Conservation (phyloP, 1,284 basidiomycete genomes). For the Meripilus lineatus region DNA sequence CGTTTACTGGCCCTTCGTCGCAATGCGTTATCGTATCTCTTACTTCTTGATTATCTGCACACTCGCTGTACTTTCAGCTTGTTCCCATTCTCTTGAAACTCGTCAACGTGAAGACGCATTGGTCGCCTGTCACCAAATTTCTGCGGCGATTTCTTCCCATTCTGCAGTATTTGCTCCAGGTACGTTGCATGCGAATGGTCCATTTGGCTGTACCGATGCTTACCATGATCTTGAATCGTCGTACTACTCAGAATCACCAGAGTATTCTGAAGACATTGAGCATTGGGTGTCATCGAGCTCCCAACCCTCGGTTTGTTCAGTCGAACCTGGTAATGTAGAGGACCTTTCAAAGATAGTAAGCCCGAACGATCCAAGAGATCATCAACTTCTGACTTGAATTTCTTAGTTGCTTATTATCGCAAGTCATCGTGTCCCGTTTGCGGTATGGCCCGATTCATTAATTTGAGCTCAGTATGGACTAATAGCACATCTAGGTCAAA, state of each 20-base stretch:
- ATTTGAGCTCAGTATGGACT: background rate
- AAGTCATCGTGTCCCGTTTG: constrained; percentile 31
- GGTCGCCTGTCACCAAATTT: background rate
- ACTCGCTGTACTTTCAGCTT: too few species aligned
- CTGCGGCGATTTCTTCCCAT: background rate
- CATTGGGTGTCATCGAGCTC: constrained; percentile 28
- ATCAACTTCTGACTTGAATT: too few species aligned
- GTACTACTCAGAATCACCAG: background rate
- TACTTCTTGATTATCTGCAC: too few species aligned
- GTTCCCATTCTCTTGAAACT: too few species aligned
- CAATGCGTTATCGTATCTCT: too few species aligned
- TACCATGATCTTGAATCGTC: too few species aligned
- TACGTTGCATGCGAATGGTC: too few species aligned
- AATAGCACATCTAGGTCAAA: constrained; percentile 32
- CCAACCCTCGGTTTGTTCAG: constrained; percentile 16
- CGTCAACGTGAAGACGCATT: background rate
- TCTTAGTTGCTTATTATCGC: constrained; percentile 41
- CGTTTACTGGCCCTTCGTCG: too few species aligned
- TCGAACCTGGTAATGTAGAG: constrained; percentile 22
- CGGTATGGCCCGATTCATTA: constrained; percentile 21
- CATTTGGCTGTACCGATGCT: too few species aligned
- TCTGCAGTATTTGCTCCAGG: background rate
- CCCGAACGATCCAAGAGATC: background rate
- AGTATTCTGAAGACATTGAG: constrained; percentile 17
- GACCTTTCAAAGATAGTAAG: constrained; percentile 25